A percentile compares a stretch with the other conserved stretches of the same genome.
Conservation (phyloP, 352 stramenopile species). For the Pythium aquatile region DNA sequence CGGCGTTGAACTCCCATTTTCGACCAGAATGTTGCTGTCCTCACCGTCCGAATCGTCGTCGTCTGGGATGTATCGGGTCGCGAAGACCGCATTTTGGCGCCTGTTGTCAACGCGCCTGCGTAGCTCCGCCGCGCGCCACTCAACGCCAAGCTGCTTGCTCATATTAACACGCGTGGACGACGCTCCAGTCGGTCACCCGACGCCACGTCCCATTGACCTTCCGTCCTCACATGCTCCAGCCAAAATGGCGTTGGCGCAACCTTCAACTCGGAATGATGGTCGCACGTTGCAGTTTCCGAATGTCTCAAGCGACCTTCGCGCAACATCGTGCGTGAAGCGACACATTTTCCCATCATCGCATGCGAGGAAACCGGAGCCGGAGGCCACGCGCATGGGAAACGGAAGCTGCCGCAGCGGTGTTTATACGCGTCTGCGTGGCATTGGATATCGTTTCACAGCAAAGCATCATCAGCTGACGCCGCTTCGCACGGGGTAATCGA, state of each 20-base stretch:
- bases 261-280: conserved; percentile 17
- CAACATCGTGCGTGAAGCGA: conserved; percentile 15
- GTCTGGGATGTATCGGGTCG: conserved; percentile 13
- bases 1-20: background rate
- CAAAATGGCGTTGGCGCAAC: background rate
- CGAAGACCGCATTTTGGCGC: conserved; percentile 8
- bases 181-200: background rate
- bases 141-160: conserved; percentile 7
- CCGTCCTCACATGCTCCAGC: background rate
- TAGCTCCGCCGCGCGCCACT: conserved; percentile 49
- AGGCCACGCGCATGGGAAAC: conserved; percentile 25
- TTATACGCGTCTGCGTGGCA: conserved; percentile 1
- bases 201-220: background rate
- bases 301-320: conserved; percentile 37
- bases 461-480: conserved; percentile 1
- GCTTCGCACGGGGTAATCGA: conserved; percentile 2
- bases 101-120: conserved; percentile 45
- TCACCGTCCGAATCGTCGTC: conserved; percentile 9
- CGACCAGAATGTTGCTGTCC: background rate
- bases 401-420: conserved; percentile 3
- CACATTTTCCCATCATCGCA: background rate
- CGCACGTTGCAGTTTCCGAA: conserved; percentile 15
- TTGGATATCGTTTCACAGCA: conserved; percentile 3
- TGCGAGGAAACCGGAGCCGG: background rate
- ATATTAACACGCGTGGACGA: background rate